Percentiles rank a stretch among this genome's conserved stretches.
Conservation (phyloP, 495 filamentous ascomycete genomes). For the Neurospora sublineolata region DNA sequence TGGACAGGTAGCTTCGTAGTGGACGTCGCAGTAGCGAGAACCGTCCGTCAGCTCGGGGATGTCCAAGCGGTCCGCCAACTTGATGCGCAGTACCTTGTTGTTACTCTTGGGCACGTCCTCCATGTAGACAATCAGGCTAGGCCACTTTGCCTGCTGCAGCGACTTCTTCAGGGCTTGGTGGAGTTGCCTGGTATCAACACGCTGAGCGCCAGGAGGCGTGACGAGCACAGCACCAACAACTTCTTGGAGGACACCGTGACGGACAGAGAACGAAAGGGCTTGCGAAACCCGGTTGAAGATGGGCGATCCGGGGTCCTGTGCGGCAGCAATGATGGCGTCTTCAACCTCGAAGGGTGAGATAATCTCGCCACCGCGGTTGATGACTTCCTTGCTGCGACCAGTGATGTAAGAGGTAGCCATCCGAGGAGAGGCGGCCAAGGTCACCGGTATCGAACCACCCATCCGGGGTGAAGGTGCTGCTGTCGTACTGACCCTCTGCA, state of each 20-base stretch:
- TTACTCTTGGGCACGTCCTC: constrained; percentile 31
- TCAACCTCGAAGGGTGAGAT: constrained; percentile 40
- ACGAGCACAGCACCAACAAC: constrained; percentile 33
- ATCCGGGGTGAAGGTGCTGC: constrained; percentile 23
- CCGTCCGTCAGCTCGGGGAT: constrained; percentile 15
- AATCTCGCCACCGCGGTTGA: constrained; percentile 48
- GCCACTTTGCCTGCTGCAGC: constrained; percentile 32
- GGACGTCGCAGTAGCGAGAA: constrained; percentile 5
- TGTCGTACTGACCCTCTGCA: constrained; percentile 22
- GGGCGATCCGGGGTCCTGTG: constrained; percentile 18
- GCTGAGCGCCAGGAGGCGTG: constrained; percentile 16
- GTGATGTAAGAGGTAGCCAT: constrained; percentile 48
- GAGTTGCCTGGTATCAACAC: constrained; percentile 25
- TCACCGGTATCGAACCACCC: constrained; percentile 42
- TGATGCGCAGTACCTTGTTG: constrained; percentile 35
- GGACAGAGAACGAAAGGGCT: constrained; percentile 32
- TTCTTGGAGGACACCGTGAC: constrained; percentile 34
- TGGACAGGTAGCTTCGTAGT: constrained; percentile 5
- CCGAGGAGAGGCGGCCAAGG: constrained; percentile 33
- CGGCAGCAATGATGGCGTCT: constrained; percentile 19
- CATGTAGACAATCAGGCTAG: constrained; percentile 32
- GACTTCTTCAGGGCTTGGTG: constrained; percentile 16
- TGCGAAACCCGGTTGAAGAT: constrained; percentile 25
- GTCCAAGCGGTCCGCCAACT: constrained; percentile 24
- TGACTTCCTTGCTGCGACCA: constrained; percentile 47